Conservation (phyloP, 345 rosid genomes). For the Brassica napus region Da-Ae NC_063447.1:53852001-53852500, state of each 20-base stretch:
- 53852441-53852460: no score
- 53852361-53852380: no score
- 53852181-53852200: constrained; percentile 28
- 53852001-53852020: constrained; percentile 89
- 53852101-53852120: constrained; percentile 43
- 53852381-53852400: no score
- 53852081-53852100: constrained; percentile 71
- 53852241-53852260: constrained; percentile 22
- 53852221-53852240: constrained; percentile 2
- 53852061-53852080: constrained; percentile 87
- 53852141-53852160: constrained; percentile 2
- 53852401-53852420: no score
- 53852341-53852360: no score
- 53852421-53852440: no score
- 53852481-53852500: no score
- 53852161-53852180: constrained; percentile 31
- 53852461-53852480: no score
- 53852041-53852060: constrained; percentile 99
- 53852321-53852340: no score
- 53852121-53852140: constrained; percentile 39
- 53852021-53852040: constrained; percentile 99
- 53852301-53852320: no score
- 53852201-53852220: constrained; percentile 15
- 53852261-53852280: constrained; percentile 34
- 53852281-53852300: constrained; percentile 16